Conservation (phyloP, 2,329 filamentous ascomycete species). For the Clarireedia monteithiana region DNA sequence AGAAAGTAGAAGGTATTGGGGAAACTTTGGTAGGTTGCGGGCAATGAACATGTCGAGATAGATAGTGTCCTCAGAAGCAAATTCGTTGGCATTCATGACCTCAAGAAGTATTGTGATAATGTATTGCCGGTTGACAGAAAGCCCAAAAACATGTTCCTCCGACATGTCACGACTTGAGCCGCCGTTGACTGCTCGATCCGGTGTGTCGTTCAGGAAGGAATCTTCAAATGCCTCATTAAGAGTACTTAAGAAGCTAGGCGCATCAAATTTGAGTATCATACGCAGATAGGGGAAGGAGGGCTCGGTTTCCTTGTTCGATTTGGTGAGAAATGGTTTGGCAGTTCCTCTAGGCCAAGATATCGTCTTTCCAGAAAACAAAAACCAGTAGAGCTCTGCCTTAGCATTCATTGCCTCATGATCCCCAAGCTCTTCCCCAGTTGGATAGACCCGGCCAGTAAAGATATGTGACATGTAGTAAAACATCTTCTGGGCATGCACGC, state of each 20-base stretch:
- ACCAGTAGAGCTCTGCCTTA: slow-evolving; percentile 86
- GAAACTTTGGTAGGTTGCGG: slow-evolving; percentile 90
- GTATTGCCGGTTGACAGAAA: slow-evolving; percentile 83
- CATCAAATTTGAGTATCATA: slow-evolving; percentile 79
- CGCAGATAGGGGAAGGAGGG: slow-evolving; percentile 80
- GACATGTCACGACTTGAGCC: slow-evolving; percentile 41
- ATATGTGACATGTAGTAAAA: slow-evolving; percentile 93
- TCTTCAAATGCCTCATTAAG: slow-evolving; percentile 98
- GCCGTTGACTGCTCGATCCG: slow-evolving; percentile 53
- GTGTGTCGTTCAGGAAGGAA: slow-evolving; percentile 76
- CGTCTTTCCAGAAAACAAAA: slow-evolving; percentile 79
- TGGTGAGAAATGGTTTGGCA: slow-evolving; percentile 52
- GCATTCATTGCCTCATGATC: slow-evolving; percentile 67
- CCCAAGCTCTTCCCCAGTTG: slow-evolving; percentile 67
- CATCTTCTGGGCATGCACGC: slow-evolving; percentile 75
- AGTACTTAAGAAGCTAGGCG: slow-evolving; percentile 86
- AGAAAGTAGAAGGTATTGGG: slow-evolving; percentile 86
- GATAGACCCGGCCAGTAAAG: slow-evolving; percentile 85
- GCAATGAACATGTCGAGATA: slow-evolving; percentile 99
- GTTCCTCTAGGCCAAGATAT: slow-evolving; percentile 66
- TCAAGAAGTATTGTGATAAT: slow-evolving; percentile 85
- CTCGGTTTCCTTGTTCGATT: slow-evolving; percentile 47
- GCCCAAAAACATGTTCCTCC: slow-evolving; percentile 58
- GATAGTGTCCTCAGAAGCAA: slow-evolving; percentile 73
- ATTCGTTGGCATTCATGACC: slow-evolving; percentile 74